phyloP scores from a whole-genome alignment of 305 asterid genomes.

The Solanum hybrid region DNA sequence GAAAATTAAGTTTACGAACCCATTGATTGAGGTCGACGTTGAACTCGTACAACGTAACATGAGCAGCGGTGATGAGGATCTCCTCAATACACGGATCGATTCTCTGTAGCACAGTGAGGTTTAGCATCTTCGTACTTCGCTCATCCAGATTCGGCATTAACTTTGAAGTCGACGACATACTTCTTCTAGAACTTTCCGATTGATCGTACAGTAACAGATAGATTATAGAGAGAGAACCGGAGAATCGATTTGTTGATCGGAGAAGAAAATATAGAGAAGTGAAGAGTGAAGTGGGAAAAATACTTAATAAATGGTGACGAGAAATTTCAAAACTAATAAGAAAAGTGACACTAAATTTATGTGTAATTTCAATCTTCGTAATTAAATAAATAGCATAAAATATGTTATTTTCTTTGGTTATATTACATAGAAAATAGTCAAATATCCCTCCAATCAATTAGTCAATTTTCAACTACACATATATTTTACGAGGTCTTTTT shows the following conservation, averaged over 20 bases:
- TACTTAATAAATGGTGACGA: neutral
- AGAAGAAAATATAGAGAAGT: neutral
- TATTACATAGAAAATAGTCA: too few species aligned
- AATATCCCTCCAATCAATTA: too few species aligned
- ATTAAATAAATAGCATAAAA: too few species aligned
- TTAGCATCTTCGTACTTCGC: constrained; percentile 20
- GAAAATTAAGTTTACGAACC: constrained; percentile 7
- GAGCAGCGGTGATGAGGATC: constrained; percentile 30
- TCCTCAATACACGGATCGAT: constrained; percentile 23
- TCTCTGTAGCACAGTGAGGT: constrained; percentile 32
- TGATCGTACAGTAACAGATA: neutral
- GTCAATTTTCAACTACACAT: too few species aligned
- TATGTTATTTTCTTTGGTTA: too few species aligned
- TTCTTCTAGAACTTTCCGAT: neutral
- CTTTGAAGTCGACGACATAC: constrained; percentile 8
- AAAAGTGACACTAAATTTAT: neutral
- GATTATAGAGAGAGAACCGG: neutral
- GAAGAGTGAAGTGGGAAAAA: neutral
- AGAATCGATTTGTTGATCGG: neutral
- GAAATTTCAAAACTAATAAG: neutral
- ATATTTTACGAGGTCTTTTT: too few species aligned
- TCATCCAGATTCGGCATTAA: constrained; percentile 30
- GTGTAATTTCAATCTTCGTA: too few species aligned
- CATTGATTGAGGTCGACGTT: constrained; percentile 23
- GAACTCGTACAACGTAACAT: constrained; percentile 33